Evolutionary conservation across 768 basidiomycete species (phyloP).

Genomic region (Hemileccinum impolitum): DNA sequence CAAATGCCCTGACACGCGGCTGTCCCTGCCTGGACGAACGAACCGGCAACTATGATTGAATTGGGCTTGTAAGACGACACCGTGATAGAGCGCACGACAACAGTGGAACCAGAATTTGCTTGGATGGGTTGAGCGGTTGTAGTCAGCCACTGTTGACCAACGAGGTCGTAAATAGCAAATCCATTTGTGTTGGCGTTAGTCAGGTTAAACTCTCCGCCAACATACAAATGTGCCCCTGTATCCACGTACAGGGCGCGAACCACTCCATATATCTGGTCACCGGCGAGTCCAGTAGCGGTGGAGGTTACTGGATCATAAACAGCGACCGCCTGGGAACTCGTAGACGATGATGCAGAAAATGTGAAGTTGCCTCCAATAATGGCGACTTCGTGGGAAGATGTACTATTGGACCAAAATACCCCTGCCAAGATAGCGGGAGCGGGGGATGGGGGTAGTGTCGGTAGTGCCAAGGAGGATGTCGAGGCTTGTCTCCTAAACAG

Average conservation of each 20-base stretch:
- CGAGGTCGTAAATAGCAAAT: slow-evolving; percentile 79
- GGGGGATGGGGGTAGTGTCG: slow-evolving; percentile 48
- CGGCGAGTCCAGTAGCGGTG: slow-evolving; percentile 51
- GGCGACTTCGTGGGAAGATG: slow-evolving; percentile 59
- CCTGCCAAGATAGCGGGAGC: slow-evolving; percentile 86
- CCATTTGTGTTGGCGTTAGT: slow-evolving; percentile 56
- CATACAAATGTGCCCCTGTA: slow-evolving; percentile 56
- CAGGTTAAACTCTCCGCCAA: slow-evolving; percentile 83
- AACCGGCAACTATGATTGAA: slow-evolving; percentile 80
- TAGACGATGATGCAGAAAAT: slow-evolving; percentile 41
- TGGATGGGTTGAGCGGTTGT: slow-evolving; percentile 59
- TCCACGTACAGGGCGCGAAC: slow-evolving; percentile 76
- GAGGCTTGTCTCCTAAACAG: slow-evolving; percentile 51
- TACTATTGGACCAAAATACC: slow-evolving; percentile 83
- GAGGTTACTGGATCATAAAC: slow-evolving; percentile 62
- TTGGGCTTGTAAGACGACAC: slow-evolving; percentile 56
- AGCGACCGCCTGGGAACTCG: slow-evolving; percentile 53
- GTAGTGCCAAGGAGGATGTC: slow-evolving; percentile 49
- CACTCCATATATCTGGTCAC: slow-evolving; percentile 66
- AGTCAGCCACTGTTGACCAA: slow-evolving; percentile 57
- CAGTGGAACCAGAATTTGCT: slow-evolving; percentile 47
- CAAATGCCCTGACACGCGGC: slow-evolving; percentile 78
- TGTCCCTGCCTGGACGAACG: slow-evolving; percentile 76
- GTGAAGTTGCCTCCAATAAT: slow-evolving; percentile 93
- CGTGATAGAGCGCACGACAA: slow-evolving; percentile 71